Base-by-base conservation (phyloP, 1,284 basidiomycete genomes). In the Pisolithus thermaeus region DNA sequence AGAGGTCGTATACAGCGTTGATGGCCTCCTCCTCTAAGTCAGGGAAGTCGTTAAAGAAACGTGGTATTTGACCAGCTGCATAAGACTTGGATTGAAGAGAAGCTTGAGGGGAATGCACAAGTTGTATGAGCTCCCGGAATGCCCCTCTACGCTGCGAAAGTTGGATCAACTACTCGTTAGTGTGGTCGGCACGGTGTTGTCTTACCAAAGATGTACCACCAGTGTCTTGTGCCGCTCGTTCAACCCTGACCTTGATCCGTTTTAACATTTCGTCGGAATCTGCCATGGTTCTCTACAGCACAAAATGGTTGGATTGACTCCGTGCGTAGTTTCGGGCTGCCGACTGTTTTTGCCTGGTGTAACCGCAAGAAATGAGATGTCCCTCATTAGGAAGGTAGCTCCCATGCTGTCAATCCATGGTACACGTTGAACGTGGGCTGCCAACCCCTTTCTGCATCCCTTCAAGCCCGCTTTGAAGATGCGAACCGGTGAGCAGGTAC, bases 1-100 rank as follows among this genome's bases (percentile, higher is more conserved):
- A 87, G 1, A 88, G 68, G 65, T 87, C 84, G 59, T 87, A 88
- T 22, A 87, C 75, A 20, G 83, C 80, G 57, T 87, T 83, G 59
- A 87, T 84, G 5, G 82, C 82, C 27, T 78, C 78, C 58, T 88
- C 86, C 63, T 86, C 83, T 16, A 84, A 69, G 43, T 85, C 83
- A 1, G 80, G 78, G 59, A 85, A 84, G 63, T 83, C 78, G 56
- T 70, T 76, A 67, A 87, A 80, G 61, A 82, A 81, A 42, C 69
- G 59, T 46, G 73, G 76, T 53, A 87, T 76, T 51, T 80, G 76
- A 25, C 70, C 67, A 0, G 84, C 84, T 1, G 81, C 82, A 22
- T 81, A 69, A 28, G 73, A 74, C 60, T 84, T 86, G 52, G 68
- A 50, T 28, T 51, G 49, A 14, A 18, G 58, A 41, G 49, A 18